Conservation (phyloP, 2,329 filamentous ascomycete species). For the Xylaria arbuscula region DNA sequence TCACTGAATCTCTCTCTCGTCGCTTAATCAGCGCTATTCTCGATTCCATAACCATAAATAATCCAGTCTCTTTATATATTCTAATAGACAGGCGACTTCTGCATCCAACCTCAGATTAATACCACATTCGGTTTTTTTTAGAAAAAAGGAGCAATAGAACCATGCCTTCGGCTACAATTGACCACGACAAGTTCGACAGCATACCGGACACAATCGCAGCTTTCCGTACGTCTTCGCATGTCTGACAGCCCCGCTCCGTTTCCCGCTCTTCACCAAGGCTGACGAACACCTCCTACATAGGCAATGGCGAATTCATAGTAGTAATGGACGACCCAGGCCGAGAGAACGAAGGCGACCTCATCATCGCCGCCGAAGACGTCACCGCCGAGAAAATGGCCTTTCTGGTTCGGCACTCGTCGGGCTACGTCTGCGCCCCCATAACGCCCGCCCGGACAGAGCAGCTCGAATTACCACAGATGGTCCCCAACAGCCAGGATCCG, state of each 20-base stretch:
- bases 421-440: conserved; percentile 91
- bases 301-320: conserved; percentile 89
- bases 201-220: conserved; percentile 73
- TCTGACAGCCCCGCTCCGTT: conserved; percentile 11
- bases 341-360: conserved; percentile 98
- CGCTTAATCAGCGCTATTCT: background rate
- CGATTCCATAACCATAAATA: background rate
- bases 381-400: conserved; percentile 95
- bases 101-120: background rate
- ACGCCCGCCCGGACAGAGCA: conserved; percentile 73
- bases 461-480: conserved; percentile 91
- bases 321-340: conserved; percentile 92
- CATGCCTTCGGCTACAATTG: conserved; percentile 65
- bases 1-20: background rate
- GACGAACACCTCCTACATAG: conserved; percentile 54
- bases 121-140: background rate
- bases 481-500: conserved; percentile 77
- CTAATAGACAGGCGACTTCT: background rate
- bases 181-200: conserved; percentile 68
- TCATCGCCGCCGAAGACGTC: conserved; percentile 87
- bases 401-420: conserved; percentile 90
- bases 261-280: background rate
- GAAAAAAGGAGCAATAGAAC: background rate
- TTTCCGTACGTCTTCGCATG: conserved; percentile 63
- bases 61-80: background rate